These are phyloP conservation scores for Citrus unshiu DNA, from an alignment of 345 rosid species.

Conservation along the genomic window DNA sequence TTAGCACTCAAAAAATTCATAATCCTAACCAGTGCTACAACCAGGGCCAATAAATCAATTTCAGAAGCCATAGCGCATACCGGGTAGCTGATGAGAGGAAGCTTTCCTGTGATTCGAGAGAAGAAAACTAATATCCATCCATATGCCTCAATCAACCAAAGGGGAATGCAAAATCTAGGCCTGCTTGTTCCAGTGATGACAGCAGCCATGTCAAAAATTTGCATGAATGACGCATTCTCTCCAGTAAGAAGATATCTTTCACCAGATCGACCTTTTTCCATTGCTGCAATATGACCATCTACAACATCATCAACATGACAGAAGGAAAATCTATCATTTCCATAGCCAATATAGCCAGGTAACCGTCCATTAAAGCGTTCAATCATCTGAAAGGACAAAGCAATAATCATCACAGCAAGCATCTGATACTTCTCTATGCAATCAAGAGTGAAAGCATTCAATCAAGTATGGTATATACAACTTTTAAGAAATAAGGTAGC, in stretches of 20 bases:
- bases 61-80: conserved; percentile 38
- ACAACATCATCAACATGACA: conserved; percentile 85
- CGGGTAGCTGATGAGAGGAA: conserved; percentile 84
- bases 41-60: neutral
- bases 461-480: neutral
- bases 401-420: neutral
- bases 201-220: conserved; percentile 74
- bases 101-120: conserved; percentile 73
- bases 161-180: conserved; percentile 64
- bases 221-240: conserved; percentile 75
- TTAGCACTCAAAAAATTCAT: neutral
- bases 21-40: neutral
- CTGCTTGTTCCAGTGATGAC: conserved; percentile 52
- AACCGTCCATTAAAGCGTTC: conserved; percentile 81
- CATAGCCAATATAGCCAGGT: conserved; percentile 80
- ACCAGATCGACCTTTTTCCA: conserved; percentile 63
- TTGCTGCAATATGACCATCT: conserved; percentile 72
- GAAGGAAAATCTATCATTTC: conserved; percentile 68
- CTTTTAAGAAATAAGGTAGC: neutral
- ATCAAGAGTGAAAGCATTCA: neutral
- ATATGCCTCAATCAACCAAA: conserved; percentile 53
- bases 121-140: conserved; percentile 69
- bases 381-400: conserved; percentile 47
- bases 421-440: neutral
- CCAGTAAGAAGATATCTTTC: conserved; percentile 87